phyloP scores from a whole-genome alignment of 2,329 filamentous ascomycete species.

The Stromatinia cepivora region DNA sequence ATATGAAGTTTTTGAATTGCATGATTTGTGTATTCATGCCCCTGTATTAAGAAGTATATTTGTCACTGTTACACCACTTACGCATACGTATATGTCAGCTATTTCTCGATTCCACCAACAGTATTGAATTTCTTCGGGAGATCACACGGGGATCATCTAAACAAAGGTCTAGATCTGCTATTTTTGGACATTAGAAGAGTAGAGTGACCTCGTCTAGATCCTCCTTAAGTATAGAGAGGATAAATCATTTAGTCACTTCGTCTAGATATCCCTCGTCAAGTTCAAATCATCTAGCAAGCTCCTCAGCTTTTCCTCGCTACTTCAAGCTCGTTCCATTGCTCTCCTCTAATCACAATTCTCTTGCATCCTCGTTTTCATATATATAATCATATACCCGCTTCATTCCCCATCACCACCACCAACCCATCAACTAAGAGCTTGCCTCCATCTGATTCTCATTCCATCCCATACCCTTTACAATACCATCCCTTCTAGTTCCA shows the following conservation, averaged over 20 bases:
- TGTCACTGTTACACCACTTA: slow-evolving; percentile 8
- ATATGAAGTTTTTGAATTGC: neutral
- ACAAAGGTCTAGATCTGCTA: neutral
- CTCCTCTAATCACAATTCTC: too few relatives aligned
- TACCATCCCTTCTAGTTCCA: too few relatives aligned
- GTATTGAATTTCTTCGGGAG: too few relatives aligned
- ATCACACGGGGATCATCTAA: neutral
- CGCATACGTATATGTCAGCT: neutral
- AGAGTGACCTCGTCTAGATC: too few relatives aligned
- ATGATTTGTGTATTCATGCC: neutral
- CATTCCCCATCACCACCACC: too few relatives aligned
- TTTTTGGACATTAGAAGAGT: neutral
- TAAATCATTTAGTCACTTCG: neutral
- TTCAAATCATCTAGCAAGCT: neutral
- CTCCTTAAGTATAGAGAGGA: neutral
- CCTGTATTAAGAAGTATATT: slow-evolving; percentile 8
- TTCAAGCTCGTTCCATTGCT: too few relatives aligned
- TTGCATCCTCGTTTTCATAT: too few relatives aligned
- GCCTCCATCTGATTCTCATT: too few relatives aligned
- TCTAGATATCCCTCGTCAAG: neutral
- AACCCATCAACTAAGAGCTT: too few relatives aligned
- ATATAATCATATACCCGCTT: too few relatives aligned
- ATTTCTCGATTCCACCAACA: neutral
- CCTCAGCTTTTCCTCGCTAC: too few relatives aligned
- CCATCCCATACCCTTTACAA: too few relatives aligned